Conservation (phyloP, 192 early-diverging fungal species). For the Coemansia sp. region DNA sequence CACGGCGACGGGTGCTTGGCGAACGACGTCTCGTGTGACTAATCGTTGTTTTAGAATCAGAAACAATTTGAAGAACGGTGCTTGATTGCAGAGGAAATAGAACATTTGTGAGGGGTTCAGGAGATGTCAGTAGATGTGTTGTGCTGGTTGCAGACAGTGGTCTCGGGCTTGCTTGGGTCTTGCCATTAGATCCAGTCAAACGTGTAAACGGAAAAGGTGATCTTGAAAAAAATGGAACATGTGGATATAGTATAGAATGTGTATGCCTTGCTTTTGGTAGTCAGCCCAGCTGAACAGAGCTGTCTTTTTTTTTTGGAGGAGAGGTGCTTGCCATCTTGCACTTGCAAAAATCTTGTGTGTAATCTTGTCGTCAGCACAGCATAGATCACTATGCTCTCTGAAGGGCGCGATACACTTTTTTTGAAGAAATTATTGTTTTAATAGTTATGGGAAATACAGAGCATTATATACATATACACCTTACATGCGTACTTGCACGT, state of each 20-base stretch:
- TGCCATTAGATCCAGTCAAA: neutral
- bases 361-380: neutral
- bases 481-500: neutral
- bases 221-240: neutral
- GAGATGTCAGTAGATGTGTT: neutral
- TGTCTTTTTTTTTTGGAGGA: neutral
- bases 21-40: constrained; percentile 29
- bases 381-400: neutral
- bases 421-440: constrained; percentile 5
- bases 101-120: neutral
- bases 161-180: neutral
- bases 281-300: neutral
- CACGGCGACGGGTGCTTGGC: constrained; percentile 30
- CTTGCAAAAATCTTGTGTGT: neutral
- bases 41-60: neutral
- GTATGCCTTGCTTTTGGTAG: neutral
- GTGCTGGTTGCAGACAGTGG: neutral
- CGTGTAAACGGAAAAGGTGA: neutral
- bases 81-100: neutral
- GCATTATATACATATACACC: neutral
- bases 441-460: neutral
- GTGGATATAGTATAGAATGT: neutral
- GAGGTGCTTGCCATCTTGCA: neutral
- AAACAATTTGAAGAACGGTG: neutral
- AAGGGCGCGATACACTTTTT: constrained; percentile 4